Evolutionary conservation across 2,329 filamentous ascomycete species (phyloP).

Genomic region (Cercospora sp.): DNA sequence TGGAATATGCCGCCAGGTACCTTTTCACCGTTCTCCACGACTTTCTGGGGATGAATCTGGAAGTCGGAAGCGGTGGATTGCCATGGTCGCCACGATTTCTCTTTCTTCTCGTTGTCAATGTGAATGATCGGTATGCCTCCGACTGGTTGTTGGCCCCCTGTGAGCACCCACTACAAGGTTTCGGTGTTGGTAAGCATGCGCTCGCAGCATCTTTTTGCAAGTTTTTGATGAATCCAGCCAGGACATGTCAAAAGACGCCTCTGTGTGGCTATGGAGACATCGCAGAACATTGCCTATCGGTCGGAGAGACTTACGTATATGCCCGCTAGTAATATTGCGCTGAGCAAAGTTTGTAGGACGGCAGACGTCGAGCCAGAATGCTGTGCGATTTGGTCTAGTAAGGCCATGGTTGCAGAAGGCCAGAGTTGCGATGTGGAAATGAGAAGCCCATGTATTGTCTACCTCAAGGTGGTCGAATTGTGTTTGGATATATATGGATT

Average conservation of each 20-base stretch:
- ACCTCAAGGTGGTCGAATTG: not conserved
- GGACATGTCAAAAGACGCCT: not conserved
- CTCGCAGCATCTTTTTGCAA: not conserved
- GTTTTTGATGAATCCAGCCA: not conserved
- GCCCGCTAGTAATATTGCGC: not conserved
- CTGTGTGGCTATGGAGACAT: not conserved
- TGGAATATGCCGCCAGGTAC: slow-evolving; percentile 16
- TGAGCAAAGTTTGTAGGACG: not conserved
- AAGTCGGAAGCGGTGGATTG: not conserved
- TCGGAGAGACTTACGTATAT: not conserved
- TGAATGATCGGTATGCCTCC: not conserved
- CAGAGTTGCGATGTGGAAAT: not conserved
- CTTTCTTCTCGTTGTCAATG: not conserved
- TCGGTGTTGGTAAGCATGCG: not conserved
- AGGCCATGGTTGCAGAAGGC: not conserved
- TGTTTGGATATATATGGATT: not conserved
- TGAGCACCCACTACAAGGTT: not conserved
- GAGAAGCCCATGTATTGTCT: not conserved
- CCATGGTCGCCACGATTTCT: not conserved
- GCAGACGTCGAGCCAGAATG: not conserved
- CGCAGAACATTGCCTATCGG: not conserved
- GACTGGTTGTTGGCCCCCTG: not conserved
- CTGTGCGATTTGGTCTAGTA: not conserved
- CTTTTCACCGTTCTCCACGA: not conserved
- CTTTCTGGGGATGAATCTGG: not conserved